These are phyloP conservation scores for Russula brevipes DNA, from an alignment of 768 basidiomycete genomes.

Conservation along the genomic window DNA sequence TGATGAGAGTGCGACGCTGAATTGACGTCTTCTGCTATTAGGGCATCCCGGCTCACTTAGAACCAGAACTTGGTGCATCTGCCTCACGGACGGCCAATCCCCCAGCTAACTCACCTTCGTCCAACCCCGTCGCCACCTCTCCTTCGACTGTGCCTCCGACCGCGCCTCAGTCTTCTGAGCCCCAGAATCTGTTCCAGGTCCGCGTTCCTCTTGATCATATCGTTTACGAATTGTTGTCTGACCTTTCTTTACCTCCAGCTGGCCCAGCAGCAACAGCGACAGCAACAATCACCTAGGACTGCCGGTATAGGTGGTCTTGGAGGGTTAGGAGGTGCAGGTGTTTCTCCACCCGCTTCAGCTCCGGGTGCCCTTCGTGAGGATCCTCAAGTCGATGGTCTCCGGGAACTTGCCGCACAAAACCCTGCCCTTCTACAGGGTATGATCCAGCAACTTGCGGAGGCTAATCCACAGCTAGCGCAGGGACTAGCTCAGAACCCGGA, in stretches of 20 bases:
- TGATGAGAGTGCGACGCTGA: conserved; percentile 2
- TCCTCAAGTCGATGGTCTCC: conserved; percentile 67
- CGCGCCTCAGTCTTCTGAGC: conserved; percentile 35
- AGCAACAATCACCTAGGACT: conserved; percentile 36
- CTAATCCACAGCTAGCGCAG: conserved; percentile 74
- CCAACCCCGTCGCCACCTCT: conserved; percentile 33
- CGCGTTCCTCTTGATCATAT: conserved; percentile 17
- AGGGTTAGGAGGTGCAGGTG: neutral
- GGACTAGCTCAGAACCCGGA: conserved; percentile 68
- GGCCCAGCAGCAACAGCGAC: conserved; percentile 63
- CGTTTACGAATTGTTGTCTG: neutral
- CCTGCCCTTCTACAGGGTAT: conserved; percentile 73
- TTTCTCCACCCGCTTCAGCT: conserved; percentile 31
- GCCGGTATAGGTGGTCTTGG: conserved; percentile 11
- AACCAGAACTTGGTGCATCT: conserved; percentile 43
- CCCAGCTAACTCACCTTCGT: conserved; percentile 19
- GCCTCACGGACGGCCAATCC: conserved; percentile 30
- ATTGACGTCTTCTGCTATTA: conserved; percentile 30
- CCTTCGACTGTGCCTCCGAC: conserved; percentile 31
- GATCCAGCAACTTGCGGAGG: conserved; percentile 71
- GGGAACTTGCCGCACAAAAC: conserved; percentile 67
- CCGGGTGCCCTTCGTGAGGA: conserved; percentile 52
- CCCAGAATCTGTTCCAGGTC: conserved; percentile 87
- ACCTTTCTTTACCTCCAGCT: conserved; percentile 40
- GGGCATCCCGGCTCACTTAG: conserved; percentile 77